Conservation (phyloP, 2,329 filamentous ascomycete species). For the Plenodomus biglobosus region DNA sequence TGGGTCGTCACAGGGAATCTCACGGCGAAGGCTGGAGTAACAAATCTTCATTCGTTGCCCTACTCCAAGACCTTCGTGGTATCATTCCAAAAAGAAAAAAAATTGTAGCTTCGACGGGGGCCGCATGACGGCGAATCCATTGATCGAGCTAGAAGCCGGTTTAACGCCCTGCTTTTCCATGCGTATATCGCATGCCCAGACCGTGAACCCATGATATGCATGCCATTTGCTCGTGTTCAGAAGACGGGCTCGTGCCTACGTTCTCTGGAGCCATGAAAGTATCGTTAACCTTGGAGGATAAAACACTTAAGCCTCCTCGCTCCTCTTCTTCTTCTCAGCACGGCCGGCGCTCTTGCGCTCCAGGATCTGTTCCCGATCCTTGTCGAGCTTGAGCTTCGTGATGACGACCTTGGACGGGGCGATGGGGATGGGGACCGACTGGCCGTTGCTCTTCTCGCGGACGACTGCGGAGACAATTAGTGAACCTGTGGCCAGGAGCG, state of each 20-base stretch:
- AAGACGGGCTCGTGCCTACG: slow-evolving; percentile 37
- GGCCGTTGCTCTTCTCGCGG: slow-evolving; percentile 96
- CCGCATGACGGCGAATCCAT: slow-evolving; percentile 40
- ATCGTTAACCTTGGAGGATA: slow-evolving; percentile 39
- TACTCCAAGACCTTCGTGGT: slow-evolving; percentile 30
- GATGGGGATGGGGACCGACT: slow-evolving; percentile 91
- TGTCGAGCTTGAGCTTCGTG: slow-evolving; percentile 98
- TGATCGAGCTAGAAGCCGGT: slow-evolving; percentile 43
- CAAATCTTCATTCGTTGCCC: slow-evolving; percentile 26
- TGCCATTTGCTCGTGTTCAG: slow-evolving; percentile 43
- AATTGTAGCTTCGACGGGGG: slow-evolving; percentile 26
- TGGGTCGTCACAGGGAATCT: slow-evolving; percentile 19
- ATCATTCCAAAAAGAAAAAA: slow-evolving; percentile 35
- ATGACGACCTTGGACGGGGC: slow-evolving; percentile 97
- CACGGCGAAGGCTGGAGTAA: slow-evolving; percentile 30
- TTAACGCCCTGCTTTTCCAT: slow-evolving; percentile 44
- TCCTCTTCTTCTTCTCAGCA: slow-evolving; percentile 74
- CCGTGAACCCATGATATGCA: slow-evolving; percentile 43
- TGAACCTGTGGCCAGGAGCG: slow-evolving; percentile 1
- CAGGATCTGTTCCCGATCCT: slow-evolving; percentile 87
- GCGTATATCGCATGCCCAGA: slow-evolving; percentile 37
- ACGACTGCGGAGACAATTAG: slow-evolving; percentile 58
- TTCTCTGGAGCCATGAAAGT: slow-evolving; percentile 42
- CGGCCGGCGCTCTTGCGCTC: slow-evolving; percentile 81
- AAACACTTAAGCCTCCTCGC: slow-evolving; percentile 50